These are phyloP conservation scores for Rubia occidens DNA, from an alignment of 305 asterid genomes.

Conservation along the genomic window DNA sequence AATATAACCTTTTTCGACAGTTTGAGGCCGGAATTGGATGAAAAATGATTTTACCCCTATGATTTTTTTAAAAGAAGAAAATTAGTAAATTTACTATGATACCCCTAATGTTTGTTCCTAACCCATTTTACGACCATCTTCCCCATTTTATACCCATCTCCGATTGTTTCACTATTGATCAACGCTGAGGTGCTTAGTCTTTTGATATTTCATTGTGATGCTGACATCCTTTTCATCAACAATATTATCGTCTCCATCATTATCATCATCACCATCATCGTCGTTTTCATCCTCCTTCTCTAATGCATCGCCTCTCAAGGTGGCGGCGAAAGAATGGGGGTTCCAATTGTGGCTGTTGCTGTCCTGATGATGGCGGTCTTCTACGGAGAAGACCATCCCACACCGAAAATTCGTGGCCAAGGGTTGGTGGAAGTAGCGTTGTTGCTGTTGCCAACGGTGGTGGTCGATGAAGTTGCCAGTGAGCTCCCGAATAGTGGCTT, in stretches of 20 bases:
- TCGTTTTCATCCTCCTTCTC: slow-evolving; percentile 41
- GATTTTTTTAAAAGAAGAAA: too few species aligned
- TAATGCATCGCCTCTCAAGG: slow-evolving; percentile 35
- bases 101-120: too few species aligned
- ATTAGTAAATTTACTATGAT: too few species aligned
- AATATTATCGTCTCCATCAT: slow-evolving; percentile 31
- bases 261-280: slow-evolving; percentile 31
- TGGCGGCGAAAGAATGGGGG: slow-evolving; percentile 38
- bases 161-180: too few species aligned
- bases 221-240: slow-evolving; percentile 26
- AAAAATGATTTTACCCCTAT: too few species aligned
- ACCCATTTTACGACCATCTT: too few species aligned
- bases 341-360: slow-evolving; percentile 50
- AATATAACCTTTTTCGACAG: too few species aligned
- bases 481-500: slow-evolving; percentile 54
- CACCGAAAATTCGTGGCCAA: slow-evolving; percentile 24
- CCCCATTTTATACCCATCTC: too few species aligned
- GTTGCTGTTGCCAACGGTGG: slow-evolving; percentile 41
- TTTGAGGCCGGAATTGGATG: too few species aligned
- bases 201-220: slow-evolving; percentile 18
- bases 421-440: slow-evolving; percentile 35
- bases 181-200: slow-evolving; percentile 15
- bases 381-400: slow-evolving; percentile 21
- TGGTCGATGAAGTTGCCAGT: slow-evolving; percentile 55
- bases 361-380: slow-evolving; percentile 24